Evolutionary conservation across 345 rosid genomes (phyloP).

Genomic region (Aquilaria malaccensis): DNA sequence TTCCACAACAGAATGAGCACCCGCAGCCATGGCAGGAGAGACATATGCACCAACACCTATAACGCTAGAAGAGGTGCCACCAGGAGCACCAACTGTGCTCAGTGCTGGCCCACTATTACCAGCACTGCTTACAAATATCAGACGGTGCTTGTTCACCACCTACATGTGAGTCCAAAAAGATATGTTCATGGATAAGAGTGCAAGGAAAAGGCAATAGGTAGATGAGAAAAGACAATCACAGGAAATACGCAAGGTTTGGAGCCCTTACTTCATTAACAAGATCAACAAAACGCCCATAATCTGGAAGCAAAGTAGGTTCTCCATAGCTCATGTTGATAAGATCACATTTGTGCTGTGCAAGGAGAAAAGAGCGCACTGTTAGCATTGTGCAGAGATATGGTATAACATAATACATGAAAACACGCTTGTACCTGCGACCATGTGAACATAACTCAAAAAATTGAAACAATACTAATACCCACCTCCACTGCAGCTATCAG

Average conservation of each 20-base stretch:
- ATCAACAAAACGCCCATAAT: conserved; percentile 96
- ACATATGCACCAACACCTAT: conserved; percentile 98
- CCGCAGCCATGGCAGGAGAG: conserved; percentile 99
- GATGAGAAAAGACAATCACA: neutral
- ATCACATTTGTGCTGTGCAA: conserved; percentile 89
- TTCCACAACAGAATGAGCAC: conserved; percentile 86
- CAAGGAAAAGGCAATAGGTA: conserved; percentile 5
- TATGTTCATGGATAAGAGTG: conserved; percentile 13
- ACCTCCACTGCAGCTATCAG: conserved; percentile 93
- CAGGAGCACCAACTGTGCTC: conserved; percentile 97
- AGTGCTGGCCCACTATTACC: conserved; percentile 98
- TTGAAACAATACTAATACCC: conserved; percentile 8
- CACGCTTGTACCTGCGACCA: neutral
- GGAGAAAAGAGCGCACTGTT: neutral
- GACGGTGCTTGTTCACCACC: conserved; percentile 85
- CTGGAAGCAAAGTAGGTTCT: conserved; percentile 77
- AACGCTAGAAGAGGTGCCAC: conserved; percentile 93
- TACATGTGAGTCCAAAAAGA: conserved; percentile 24
- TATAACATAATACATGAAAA: neutral
- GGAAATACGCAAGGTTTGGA: conserved; percentile 15
- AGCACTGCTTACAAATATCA: conserved; percentile 94
- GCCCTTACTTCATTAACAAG: conserved; percentile 78
- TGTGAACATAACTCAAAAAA: neutral
- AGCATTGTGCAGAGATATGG: neutral
- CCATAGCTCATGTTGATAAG: conserved; percentile 99